Evolutionary conservation across 306 rosid species (phyloP), one percentile per base, ranked within the genome.

Genomic region (Vigna nakashimae): DNA sequence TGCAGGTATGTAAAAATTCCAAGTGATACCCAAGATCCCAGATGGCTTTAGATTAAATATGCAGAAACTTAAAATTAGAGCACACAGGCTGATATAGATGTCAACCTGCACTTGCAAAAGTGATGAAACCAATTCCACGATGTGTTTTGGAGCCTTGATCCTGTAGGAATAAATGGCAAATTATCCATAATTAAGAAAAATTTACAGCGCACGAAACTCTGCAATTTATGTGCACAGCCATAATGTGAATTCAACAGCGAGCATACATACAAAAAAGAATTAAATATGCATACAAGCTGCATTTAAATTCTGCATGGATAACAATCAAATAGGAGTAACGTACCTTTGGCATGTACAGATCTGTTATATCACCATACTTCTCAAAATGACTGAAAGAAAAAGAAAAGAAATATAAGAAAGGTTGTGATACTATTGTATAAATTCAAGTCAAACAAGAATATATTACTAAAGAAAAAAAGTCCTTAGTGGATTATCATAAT

Each of bases 301-400:
- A 57, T 71, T 71, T 64, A 30, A 71, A 30, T 64, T 84, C 24
- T 2, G 30, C 18, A 17, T 30, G 69, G 55, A 34, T 59, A 18
- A 71, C 65, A 65, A 69, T 78, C 34, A 18, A 36, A 16, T 69
- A 62, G 73, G 66, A 72, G 55, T 17, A 65, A 51, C 74, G 76
- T 77, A 96, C 99, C 99, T 96, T 96, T 4, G 99, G 99, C 99
- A 96, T 93, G 88, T 91, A 96, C 28, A 96, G 79, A 88, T 96
- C 98, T 22, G 96, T 91, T 80, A 96, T 96, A 7, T 96, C 97
- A n/a, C 99, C 99, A 83, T 92, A 96, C 73, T 85, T 91, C 93
- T 91, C 99, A 88, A 96, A 96, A 87, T 96, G 94, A 74, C 99
- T 96, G 97, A 83, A 83, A 80, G 57, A 65, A 48, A 46, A 60